A percentile compares a stretch with the other conserved stretches of the same genome.
Conservation (phyloP, 176 grass and related monocot genomes). For the Typha latifolia region DNA sequence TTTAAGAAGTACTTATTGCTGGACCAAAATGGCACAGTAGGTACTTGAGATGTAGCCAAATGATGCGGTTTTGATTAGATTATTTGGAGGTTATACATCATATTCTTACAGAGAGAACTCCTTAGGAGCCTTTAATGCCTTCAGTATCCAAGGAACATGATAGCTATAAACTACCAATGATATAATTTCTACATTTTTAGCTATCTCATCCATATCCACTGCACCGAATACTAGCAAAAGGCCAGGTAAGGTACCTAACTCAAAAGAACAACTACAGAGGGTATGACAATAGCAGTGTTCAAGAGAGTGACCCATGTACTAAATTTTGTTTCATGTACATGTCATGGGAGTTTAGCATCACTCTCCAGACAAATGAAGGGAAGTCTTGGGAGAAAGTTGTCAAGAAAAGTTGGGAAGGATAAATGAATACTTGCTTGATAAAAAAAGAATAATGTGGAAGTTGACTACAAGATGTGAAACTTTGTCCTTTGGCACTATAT, state of each 20-base stretch:
- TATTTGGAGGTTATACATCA: too few relatives aligned
- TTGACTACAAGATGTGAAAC: slow-evolving; percentile 2
- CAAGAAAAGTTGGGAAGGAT: background rate
- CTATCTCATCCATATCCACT: background rate
- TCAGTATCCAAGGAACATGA: too few relatives aligned
- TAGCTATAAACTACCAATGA: too few relatives aligned
- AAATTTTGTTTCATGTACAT: background rate
- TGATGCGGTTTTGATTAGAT: too few relatives aligned
- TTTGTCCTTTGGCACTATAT: background rate
- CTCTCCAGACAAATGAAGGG: background rate
- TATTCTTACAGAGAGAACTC: too few relatives aligned
- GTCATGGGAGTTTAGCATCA: background rate
- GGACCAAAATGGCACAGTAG: too few relatives aligned
- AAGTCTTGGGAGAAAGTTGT: background rate
- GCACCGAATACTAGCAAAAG: background rate
- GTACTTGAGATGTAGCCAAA: too few relatives aligned
- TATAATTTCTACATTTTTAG: background rate
- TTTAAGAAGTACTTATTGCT: too few relatives aligned
- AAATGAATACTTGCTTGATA: background rate
- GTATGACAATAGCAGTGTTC: background rate
- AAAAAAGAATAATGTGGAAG: background rate
- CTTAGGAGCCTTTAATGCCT: too few relatives aligned
- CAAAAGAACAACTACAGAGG: background rate
- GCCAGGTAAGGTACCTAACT: background rate
- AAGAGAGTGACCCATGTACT: background rate